Base-by-base conservation (phyloP, 768 basidiomycete genomes). In the Clathrus columnatus region DNA sequence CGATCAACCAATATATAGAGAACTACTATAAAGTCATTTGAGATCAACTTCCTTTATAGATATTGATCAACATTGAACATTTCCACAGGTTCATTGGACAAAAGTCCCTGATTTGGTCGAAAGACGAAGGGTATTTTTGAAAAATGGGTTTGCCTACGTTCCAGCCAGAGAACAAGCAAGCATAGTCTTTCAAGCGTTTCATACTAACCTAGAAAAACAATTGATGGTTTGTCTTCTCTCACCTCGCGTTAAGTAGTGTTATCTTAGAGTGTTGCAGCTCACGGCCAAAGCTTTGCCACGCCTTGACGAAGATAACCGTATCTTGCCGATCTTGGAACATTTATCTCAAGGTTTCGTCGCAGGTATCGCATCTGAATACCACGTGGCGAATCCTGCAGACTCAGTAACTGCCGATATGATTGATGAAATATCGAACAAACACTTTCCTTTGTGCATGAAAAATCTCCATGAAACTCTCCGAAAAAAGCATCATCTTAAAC, bases 371-470 rank as follows among this genome's bases (percentile, higher is more conserved):
- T 87, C 89, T 1, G 88, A 92, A 65, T 91, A 90, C 84, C 70
- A 72, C 53, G 77, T 73, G 48, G 72, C 76, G 20, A 73, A 77
- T 10, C 74, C 72, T 27, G 78, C 78, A 0, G 82, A 84, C 27
- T 79, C 79, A 45, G 83, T 98, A 61, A 93, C 81, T 57, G 94
- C 94, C 0, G 95, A 96, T 51, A 94, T 95, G 93, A 76, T 99
- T 1, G 89, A 96, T 63, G 85, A 85, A 28, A 71, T 98, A 26
- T 83, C 93, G 0, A 75, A 72, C 62, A 86, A 85, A 67, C 91
- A 97, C 66, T 98, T 91, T 79, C 96, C 96, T 0, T 73, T 91
- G 61, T 99, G 96, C 67, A 96, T 96, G 93, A 83, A 91, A 49
- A 85, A 84, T 61, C 71, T 96, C 51, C 93, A 97, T 64, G 87